Evolutionary conservation across 129 eudicot genomes (phyloP), one percentile per base, ranked within the genome.

Genomic region (Logfia minima): DNA sequence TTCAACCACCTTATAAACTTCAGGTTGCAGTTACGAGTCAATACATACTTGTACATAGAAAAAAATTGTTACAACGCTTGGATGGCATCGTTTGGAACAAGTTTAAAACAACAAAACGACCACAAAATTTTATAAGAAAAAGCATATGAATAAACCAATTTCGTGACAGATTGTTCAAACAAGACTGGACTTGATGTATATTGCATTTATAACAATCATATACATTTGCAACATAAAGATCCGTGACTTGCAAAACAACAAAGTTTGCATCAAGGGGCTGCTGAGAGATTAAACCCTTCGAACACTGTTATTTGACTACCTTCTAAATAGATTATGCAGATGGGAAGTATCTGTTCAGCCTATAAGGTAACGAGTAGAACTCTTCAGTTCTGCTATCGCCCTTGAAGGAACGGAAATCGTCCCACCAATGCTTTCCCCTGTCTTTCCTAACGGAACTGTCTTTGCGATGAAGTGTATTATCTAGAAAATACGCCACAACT

Each of bases 361-460:
- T 84, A 68, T 84, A 87, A 76, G 92, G 92, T 24, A 87, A 72
- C 0, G 92, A 82, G 71, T 87, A 87, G 75, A 85, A 87, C 75
- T 87, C 92, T 84, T 87, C 92, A 31, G 85, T 87, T 77, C 92
- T 85, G 8, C 87, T 63, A 43, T 87, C 92, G 0, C 85, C 83
- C 64, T 85, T 79, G 68, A 72, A 87, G 16, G 92, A 87, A 23
- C 83, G 75, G 74, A 84, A 87, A 71, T 87, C 85, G 72, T 87
- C 92, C 92, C 92, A 87, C 92, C 92, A 87, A 52, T 82, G 85
- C 28, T 80, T 87, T 4, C 92, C 92, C 34, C 88, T 69, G 62
- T 87, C 92, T 76, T 69, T 82, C 81, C 92, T 79, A 22, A 87
- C 51, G 16, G 81, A 61, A 59, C 77, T 71, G 37, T 87, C 88